Conservation (phyloP, 495 filamentous ascomycete genomes). For the Alectoria sarmentosa region DNA sequence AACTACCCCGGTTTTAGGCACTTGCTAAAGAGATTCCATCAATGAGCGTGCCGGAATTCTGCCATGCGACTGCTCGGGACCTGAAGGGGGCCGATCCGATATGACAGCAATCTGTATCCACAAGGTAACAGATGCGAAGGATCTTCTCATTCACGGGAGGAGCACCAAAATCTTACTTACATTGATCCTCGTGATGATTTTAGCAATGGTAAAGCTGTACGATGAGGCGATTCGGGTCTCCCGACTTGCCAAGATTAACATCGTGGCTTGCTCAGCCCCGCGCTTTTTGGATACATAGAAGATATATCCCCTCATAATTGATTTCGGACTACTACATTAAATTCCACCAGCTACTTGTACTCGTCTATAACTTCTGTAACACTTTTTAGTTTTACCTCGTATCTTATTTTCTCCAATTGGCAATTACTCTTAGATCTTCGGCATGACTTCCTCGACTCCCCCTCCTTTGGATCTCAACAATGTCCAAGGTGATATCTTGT, state of each 20-base stretch:
- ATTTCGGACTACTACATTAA: not conserved
- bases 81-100: no score
- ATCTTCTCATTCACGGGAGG: no score
- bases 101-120: no score
- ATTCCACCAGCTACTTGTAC: not conserved
- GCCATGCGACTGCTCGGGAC: no score
- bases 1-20: no score
- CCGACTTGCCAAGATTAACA: not conserved
- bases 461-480: conserved; percentile 22
- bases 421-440: not conserved
- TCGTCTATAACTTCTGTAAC: not conserved
- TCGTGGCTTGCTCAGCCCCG: not conserved
- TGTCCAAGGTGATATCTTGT: conserved; percentile 26
- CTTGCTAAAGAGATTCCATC: no score
- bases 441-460: conserved; percentile 14
- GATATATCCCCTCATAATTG: not conserved
- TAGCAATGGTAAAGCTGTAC: not conserved
- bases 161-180: not conserved
- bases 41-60: no score
- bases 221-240: not conserved
- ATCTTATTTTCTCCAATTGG: not conserved
- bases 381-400: no score
- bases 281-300: not conserved
- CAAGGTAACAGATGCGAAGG: no score
- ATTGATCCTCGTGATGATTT: not conserved